These are phyloP conservation scores for Suaeda aralocaspica DNA, from an alignment of 148 eudicot genomes.

Conservation along the genomic window DNA sequence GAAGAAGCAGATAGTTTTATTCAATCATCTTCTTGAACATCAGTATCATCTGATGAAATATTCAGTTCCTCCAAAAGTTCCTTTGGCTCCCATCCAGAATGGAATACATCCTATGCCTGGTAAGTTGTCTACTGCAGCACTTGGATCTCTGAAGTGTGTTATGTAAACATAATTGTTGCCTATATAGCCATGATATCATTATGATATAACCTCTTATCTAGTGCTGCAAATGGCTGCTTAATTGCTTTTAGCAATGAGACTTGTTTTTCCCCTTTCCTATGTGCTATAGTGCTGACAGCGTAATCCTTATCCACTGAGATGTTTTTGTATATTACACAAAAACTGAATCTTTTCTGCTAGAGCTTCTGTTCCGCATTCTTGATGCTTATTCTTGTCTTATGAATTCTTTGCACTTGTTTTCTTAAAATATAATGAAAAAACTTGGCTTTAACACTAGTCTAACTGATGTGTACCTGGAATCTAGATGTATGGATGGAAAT, in stretches of 20 bases:
- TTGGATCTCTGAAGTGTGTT: not conserved
- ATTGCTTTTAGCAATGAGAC: not conserved
- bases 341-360: not conserved
- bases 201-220: not conserved
- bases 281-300: not conserved
- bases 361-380: not conserved
- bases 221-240: not conserved
- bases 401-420: not conserved
- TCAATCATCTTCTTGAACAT: constrained; percentile 90
- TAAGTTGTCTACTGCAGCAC: constrained; percentile 24
- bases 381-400: not conserved
- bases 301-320: not conserved
- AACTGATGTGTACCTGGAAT: not conserved
- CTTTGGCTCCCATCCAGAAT: constrained; percentile 89
- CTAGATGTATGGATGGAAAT: not conserved
- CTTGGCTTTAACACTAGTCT: too few species aligned
- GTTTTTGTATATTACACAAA: not conserved
- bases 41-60: constrained; percentile 80
- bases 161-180: not conserved
- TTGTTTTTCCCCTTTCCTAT: not conserved
- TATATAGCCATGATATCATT: not conserved
- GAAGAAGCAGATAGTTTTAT: constrained; percentile 92
- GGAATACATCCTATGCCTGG: constrained; percentile 95
- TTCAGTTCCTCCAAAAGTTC: constrained; percentile 79
- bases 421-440: not conserved